These are phyloP conservation scores for Ceratobasidium sp. DNA, from an alignment of 1,284 basidiomycete species.

Conservation along the genomic window DNA sequence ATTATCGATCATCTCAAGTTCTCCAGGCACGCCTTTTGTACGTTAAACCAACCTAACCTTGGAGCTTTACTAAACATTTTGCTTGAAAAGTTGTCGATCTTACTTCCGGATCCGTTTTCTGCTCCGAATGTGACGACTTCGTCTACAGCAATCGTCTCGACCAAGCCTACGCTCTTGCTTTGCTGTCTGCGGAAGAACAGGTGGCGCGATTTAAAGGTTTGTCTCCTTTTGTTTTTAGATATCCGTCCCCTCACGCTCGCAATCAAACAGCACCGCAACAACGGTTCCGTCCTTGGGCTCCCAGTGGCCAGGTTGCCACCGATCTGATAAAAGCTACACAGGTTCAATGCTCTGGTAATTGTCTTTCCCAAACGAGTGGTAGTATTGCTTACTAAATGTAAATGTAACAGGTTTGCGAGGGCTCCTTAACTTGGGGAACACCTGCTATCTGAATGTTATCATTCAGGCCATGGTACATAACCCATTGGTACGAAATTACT, in stretches of 20 bases:
- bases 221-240: too few relatives aligned
- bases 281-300: constrained; percentile 40
- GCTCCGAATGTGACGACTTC: constrained; percentile 68
- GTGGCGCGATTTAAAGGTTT: constrained; percentile 57
- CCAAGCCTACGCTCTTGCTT: constrained; percentile 54
- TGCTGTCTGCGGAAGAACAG: constrained; percentile 63
- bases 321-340: constrained; percentile 47
- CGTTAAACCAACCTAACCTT: constrained; percentile 50
- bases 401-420: constrained; percentile 75
- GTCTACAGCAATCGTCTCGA: constrained; percentile 63
- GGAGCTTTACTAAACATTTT: background rate
- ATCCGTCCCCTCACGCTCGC: too few relatives aligned
- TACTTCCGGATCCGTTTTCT: constrained; percentile 67
- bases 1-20: constrained; percentile 66
- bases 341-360: constrained; percentile 35
- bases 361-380: background rate
- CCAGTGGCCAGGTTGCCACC: constrained; percentile 46
- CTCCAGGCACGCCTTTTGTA: constrained; percentile 73
- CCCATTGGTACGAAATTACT: constrained; percentile 89
- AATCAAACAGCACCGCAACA: constrained; percentile 31
- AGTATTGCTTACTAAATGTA: background rate
- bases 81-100: constrained; percentile 64
- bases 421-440: constrained; percentile 91
- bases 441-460: constrained; percentile 94
- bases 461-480: constrained; percentile 95